phyloP scores from a whole-genome alignment of 2,329 filamentous ascomycete species.

The Conoideocrella luteorostrata region DNA sequence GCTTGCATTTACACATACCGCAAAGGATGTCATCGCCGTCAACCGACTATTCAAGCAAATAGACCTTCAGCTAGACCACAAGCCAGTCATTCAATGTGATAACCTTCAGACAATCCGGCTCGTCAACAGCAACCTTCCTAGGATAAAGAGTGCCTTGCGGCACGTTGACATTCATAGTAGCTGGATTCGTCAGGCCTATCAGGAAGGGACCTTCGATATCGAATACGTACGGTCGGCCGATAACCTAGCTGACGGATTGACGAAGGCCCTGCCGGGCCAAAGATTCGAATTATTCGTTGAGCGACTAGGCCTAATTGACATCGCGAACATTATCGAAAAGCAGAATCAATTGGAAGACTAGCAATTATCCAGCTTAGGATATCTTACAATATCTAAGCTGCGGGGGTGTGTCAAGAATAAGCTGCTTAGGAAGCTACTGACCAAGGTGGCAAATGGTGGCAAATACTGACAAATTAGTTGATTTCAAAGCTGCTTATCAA shows the following conservation, averaged over 20 bases:
- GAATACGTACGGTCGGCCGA: not conserved
- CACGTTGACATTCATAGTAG: not conserved
- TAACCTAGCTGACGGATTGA: not conserved
- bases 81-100: not conserved
- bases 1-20: no score
- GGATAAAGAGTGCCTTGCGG: not conserved
- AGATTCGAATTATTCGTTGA: conserved; percentile 6
- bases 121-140: not conserved
- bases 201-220: no score
- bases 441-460: no score
- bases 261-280: not conserved
- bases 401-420: no score
- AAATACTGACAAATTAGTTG: no score
- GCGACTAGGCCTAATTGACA: not conserved
- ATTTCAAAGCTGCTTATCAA: no score
- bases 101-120: not conserved
- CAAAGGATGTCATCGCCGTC: not conserved
- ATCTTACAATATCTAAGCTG: no score
- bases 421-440: no score
- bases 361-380: no score
- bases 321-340: no score
- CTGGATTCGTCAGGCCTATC: not conserved
- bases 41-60: not conserved
- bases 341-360: no score
- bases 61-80: not conserved